A percentile compares a stretch with the other conserved stretches of the same genome.
Conservation (phyloP, 2,329 filamentous ascomycete species). For the Pseudogymnoascus sp. region DNA sequence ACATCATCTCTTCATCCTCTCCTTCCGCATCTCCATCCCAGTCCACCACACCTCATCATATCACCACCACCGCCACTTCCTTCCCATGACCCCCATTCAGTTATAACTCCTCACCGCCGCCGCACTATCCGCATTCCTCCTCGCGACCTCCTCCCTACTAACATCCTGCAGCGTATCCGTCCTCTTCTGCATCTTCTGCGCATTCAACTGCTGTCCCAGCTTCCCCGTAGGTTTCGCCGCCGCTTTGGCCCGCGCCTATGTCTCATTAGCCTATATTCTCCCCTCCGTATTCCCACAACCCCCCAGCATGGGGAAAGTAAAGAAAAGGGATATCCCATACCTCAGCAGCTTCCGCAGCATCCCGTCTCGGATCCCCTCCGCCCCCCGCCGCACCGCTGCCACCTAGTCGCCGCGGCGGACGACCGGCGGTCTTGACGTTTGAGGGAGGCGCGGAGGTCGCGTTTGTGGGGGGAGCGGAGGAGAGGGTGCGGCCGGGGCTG, state of each 20-base stretch:
- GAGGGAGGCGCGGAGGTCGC: neutral
- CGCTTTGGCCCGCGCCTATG: slow-evolving; percentile 59
- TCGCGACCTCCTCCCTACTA: slow-evolving; percentile 57
- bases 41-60: neutral
- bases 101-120: slow-evolving; percentile 51
- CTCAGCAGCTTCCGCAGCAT: slow-evolving; percentile 77
- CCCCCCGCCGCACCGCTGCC: slow-evolving; percentile 30
- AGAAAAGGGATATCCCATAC: slow-evolving; percentile 45
- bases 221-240: slow-evolving; percentile 56
- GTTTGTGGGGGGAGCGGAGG: slow-evolving; percentile 16
- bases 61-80: too few relatives aligned
- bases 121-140: slow-evolving; percentile 60
- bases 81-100: slow-evolving; percentile 32
- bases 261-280: too few relatives aligned
- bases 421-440: slow-evolving; percentile 46
- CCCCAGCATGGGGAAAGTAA: neutral
- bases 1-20: neutral
- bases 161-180: slow-evolving; percentile 59
- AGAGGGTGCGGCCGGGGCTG: slow-evolving; percentile 4
- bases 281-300: too few relatives aligned
- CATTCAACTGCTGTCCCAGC: slow-evolving; percentile 60
- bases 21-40: neutral
- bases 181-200: slow-evolving; percentile 68
- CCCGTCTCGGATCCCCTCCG: slow-evolving; percentile 53
- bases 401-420: slow-evolving; percentile 57